These are phyloP conservation scores for Blastobotrys illinoisensis DNA, from an alignment of 1,139 yeast species.

Conservation along the genomic window DNA sequence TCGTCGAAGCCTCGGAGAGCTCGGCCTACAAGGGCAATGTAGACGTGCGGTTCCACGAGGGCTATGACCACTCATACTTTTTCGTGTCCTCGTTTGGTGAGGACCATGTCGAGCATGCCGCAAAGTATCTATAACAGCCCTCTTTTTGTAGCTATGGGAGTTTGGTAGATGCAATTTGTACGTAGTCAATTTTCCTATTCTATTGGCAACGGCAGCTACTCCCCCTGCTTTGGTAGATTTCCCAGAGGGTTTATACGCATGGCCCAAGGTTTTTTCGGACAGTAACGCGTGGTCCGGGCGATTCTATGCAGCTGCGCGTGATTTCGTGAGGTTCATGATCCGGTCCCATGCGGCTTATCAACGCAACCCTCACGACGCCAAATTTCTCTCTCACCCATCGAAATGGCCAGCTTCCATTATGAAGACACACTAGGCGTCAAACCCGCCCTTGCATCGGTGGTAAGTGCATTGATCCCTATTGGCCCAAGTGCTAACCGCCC, in stretches of 20 bases:
- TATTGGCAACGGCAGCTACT: too few species aligned
- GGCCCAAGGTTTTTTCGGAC: too few species aligned
- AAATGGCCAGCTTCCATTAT: neutral
- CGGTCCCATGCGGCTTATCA: neutral
- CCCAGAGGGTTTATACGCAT: too few species aligned
- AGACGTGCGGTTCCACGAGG: constrained; percentile 61
- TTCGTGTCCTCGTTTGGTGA: constrained; percentile 77
- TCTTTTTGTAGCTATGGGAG: too few species aligned
- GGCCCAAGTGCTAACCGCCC: neutral
- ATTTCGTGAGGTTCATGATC: neutral
- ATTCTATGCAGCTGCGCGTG: neutral
- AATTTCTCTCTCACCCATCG: neutral
- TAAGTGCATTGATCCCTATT: constrained; percentile 2
- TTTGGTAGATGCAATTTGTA: too few species aligned
- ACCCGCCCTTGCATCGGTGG: constrained; percentile 10
- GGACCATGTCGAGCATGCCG: constrained; percentile 84
- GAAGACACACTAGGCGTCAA: constrained; percentile 16
- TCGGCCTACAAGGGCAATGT: constrained; percentile 56
- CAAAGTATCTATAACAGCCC: constrained; percentile 53
- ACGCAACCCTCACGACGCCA: neutral
- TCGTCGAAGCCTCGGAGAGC: constrained; percentile 58
- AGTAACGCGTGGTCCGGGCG: too few species aligned
- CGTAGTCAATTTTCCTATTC: too few species aligned
- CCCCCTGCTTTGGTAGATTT: too few species aligned
- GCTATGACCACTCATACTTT: constrained; percentile 87